Conservation (phyloP, 805 yeast genomes). For the Candida vartiovaarae region DNA sequence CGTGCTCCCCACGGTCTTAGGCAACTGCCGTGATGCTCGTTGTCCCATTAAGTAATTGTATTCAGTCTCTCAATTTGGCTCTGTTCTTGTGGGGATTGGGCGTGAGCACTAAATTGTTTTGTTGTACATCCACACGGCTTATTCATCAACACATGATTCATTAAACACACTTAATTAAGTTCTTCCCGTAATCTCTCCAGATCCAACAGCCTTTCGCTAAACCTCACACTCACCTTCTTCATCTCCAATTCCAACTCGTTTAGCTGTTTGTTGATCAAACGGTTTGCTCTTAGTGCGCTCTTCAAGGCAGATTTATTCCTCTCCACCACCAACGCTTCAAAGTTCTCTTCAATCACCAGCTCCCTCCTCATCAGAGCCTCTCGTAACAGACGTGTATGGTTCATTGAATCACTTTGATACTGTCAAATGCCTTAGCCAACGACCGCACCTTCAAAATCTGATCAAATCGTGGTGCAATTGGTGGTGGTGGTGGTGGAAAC, state of each 20-base stretch:
- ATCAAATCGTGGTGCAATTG: no score
- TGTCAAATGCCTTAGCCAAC: neutral
- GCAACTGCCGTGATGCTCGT: neutral
- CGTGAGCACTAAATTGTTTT: no score
- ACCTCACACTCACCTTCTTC: neutral
- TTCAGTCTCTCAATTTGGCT: neutral
- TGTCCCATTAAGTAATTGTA: neutral
- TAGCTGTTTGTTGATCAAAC: neutral
- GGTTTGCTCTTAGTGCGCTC: neutral
- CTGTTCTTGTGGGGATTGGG: neutral
- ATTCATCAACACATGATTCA: no score
- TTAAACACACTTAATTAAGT: no score
- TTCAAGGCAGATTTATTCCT: neutral
- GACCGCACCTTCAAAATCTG: no score
- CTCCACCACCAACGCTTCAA: neutral
- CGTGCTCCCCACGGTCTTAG: neutral
- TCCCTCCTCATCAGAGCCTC: neutral
- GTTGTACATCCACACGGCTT: no score
- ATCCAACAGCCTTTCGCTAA: neutral
- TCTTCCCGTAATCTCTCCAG: no score
- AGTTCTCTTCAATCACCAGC: neutral
- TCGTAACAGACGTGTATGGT: neutral
- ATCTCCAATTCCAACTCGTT: neutral
- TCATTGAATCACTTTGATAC: neutral
- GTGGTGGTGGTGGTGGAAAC: neutral